Percentiles rank a stretch among this genome's conserved stretches.
These are phyloP conservation scores for Globisporangium ultimum DNA, from an alignment of 352 stramenopile genomes.

Conservation along the genomic window DNA sequence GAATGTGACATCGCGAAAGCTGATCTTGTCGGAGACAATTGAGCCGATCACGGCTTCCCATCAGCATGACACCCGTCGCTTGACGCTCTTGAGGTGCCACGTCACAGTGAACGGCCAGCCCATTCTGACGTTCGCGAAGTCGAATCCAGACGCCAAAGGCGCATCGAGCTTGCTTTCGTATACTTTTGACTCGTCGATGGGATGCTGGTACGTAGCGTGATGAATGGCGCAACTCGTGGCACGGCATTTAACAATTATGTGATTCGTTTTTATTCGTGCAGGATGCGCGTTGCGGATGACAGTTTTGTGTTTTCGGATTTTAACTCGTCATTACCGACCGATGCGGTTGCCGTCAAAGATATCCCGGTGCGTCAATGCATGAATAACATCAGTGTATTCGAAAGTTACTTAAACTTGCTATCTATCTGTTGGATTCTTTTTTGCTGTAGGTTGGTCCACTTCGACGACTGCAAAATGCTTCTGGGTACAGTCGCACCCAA, in stretches of 20 bases:
- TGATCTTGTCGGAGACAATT: constrained; percentile 56
- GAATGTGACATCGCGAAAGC: constrained; percentile 47
- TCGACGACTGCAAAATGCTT: constrained; percentile 79
- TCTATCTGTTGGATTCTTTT: neutral
- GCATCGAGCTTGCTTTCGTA: constrained; percentile 71
- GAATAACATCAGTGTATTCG: neutral
- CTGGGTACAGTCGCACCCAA: constrained; percentile 65
- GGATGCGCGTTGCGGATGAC: constrained; percentile 84
- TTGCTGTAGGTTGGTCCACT: constrained; percentile 56
- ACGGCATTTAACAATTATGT: constrained; percentile 4
- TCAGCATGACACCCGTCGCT: constrained; percentile 22
- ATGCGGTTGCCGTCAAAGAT: constrained; percentile 53
- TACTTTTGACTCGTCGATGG: constrained; percentile 72
- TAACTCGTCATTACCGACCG: constrained; percentile 62
- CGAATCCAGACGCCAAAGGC: constrained; percentile 40
- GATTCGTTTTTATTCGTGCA: constrained; percentile 17
- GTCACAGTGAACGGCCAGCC: constrained; percentile 68
- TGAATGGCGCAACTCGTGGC: neutral
- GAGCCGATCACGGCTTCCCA: constrained; percentile 51
- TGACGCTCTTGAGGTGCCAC: constrained; percentile 71
- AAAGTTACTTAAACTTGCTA: neutral
- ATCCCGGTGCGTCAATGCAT: constrained; percentile 46
- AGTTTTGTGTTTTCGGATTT: constrained; percentile 88
- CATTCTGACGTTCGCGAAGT: constrained; percentile 81
- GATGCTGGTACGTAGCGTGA: constrained; percentile 47